Base-by-base conservation (phyloP, 148 eudicot genomes). In the Amaranthus palmeri region DNA sequence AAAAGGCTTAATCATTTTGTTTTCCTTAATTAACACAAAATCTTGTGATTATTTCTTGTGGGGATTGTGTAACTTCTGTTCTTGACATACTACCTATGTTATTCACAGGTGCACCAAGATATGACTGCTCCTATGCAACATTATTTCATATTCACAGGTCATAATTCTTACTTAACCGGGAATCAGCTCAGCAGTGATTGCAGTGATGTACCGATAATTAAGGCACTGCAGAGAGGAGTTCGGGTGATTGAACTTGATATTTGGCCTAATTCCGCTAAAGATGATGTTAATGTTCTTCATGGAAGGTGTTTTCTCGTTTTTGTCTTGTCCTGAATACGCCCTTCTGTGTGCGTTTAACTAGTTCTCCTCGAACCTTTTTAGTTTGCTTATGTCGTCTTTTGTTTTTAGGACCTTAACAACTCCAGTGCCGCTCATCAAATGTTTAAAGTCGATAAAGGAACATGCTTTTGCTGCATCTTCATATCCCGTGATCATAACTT, bases 101-200 rank as follows among this genome's bases (percentile, higher is more conserved):
- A 43, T 86, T 71, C 53, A 74, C 97, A 95, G 99, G 97, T 95
- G 77, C 97, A 89, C 86, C 93, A 95, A 72, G 99, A 95, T 76
- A 95, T 95, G 99, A 86, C 86, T 72, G 92, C 96, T 82, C 93
- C 99, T 46, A 72, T 95, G 92, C 99, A 95, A 75, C 92, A 95
- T 60, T 95, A 91, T 78, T 91, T 81, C 85, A 86, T 93, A 82
- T 93, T 81, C 69, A 93, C 98, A 51, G 98, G 98, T 71, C 97
- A 93, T 83, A 93, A 93, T 79, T 93, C 98, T 6, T 93, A 93
- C 75, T 80, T 91, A 61, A 93, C 91, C 0, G 98, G 98, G 49
- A 93, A 93, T 71, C 98, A 93, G 70, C 81, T 93, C 71, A 93
- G 90, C 81, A 93, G 99, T 68, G 96, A 91, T 68, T 95, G 96